phyloP scores from a whole-genome alignment of 495 filamentous ascomycete species.

The Penicillium antarcticum region DNA sequence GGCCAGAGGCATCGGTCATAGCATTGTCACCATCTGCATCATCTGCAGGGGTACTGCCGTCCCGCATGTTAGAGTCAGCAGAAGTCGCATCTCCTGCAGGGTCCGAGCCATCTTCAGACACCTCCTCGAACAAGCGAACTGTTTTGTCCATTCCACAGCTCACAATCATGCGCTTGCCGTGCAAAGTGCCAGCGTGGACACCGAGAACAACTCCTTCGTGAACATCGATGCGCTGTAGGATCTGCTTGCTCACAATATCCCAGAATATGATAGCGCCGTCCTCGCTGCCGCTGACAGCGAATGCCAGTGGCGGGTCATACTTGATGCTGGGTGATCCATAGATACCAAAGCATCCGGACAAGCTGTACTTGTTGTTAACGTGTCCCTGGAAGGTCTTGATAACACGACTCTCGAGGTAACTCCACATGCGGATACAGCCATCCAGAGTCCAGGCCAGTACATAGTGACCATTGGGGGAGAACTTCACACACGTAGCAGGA shows the following conservation, averaged over 20 bases:
- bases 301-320: constrained; percentile 31
- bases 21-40: constrained; percentile 18
- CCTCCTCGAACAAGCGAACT: constrained; percentile 59
- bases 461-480: constrained; percentile 90
- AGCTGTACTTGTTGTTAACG: constrained; percentile 75
- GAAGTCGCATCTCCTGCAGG: not conserved
- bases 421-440: constrained; percentile 85
- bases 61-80: not conserved
- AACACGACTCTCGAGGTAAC: constrained; percentile 82
- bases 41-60: constrained; percentile 1
- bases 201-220: constrained; percentile 83
- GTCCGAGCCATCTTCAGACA: constrained; percentile 15
- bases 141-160: constrained; percentile 64
- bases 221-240: constrained; percentile 66
- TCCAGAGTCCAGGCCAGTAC: constrained; percentile 91
- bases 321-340: constrained; percentile 48
- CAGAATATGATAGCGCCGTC: constrained; percentile 82
- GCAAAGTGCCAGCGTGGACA: constrained; percentile 60
- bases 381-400: constrained; percentile 98
- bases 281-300: constrained; percentile 80
- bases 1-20: constrained; percentile 19
- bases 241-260: constrained; percentile 82
- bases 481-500: constrained; percentile 83
- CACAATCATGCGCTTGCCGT: constrained; percentile 45
- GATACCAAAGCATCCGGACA: constrained; percentile 75